Evolutionary conservation across 1,139 yeast genomes (phyloP).

Genomic region (Sugiyamaella castrensis): DNA sequence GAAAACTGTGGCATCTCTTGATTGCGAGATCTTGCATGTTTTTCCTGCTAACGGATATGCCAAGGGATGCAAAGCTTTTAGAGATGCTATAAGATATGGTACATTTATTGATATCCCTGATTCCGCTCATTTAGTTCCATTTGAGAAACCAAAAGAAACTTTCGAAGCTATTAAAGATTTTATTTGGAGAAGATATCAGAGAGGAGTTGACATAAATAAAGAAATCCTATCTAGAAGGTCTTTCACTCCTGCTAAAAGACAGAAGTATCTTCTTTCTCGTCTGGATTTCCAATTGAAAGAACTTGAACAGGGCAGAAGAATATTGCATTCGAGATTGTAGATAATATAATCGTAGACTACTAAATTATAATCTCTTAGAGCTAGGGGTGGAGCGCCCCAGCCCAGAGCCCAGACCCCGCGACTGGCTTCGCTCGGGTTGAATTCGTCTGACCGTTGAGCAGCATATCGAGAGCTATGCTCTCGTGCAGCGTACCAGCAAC

Average conservation of each 20-base stretch:
- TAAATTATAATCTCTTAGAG: no score
- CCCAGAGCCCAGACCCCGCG: no score
- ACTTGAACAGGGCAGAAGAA: constrained; percentile 7
- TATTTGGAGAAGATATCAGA: constrained; percentile 20
- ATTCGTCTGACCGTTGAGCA: no score
- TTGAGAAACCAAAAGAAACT: constrained; percentile 53
- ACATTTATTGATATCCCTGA: constrained; percentile 41
- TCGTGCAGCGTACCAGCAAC: no score
- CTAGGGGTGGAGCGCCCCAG: no score
- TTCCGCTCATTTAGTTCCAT: constrained; percentile 54
- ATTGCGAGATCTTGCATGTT: constrained; percentile 49
- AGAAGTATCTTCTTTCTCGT: constrained; percentile 5
- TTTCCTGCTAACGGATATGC: constrained; percentile 39
- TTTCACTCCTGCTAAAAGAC: constrained; percentile 7
- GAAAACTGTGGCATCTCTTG: constrained; percentile 34
- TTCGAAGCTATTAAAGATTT: constrained; percentile 34
- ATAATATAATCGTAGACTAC: no score
- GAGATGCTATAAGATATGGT: constrained; percentile 31
- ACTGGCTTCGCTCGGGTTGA: no score
- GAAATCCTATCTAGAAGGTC: constrained; percentile 10
- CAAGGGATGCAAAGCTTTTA: constrained; percentile 26
- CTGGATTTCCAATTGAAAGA: constrained; percentile 3
- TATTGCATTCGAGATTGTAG: constrained; percentile 6
- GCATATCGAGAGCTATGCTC: no score
- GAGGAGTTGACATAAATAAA: constrained; percentile 12